Evolutionary conservation across 2,329 filamentous ascomycete species (phyloP).

Genomic region (Phyllosticta citribraziliensis): DNA sequence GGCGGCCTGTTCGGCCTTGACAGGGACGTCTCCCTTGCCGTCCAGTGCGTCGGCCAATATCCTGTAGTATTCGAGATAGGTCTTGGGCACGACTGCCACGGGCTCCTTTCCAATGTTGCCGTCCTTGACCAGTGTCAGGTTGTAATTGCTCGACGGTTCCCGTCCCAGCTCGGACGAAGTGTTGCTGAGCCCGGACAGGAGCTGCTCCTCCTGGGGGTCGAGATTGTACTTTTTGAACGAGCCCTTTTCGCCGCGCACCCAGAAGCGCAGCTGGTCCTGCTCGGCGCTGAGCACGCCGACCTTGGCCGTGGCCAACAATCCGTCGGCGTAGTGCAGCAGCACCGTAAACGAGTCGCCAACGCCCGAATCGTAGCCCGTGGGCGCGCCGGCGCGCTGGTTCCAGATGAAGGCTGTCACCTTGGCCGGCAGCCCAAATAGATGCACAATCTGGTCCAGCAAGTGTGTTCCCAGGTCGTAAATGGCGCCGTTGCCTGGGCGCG

Average conservation of each 20-base stretch:
- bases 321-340: constrained; percentile 53
- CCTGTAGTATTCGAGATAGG: constrained; percentile 60
- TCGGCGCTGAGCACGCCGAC: constrained; percentile 61
- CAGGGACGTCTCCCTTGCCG: constrained; percentile 44
- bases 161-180: constrained; percentile 54
- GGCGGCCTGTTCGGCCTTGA: constrained; percentile 43
- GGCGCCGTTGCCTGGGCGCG: constrained; percentile 55
- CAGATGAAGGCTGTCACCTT: constrained; percentile 58
- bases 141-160: constrained; percentile 50
- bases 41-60: constrained; percentile 42
- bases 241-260: constrained; percentile 65
- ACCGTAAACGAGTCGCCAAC: constrained; percentile 47
- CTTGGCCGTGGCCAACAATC: constrained; percentile 58
- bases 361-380: constrained; percentile 33
- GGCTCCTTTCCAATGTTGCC: constrained; percentile 41
- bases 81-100: constrained; percentile 44
- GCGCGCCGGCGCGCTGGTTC: constrained; percentile 48
- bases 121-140: constrained; percentile 48
- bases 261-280: constrained; percentile 60
- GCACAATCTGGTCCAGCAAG: constrained; percentile 64
- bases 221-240: constrained; percentile 64
- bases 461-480: constrained; percentile 70
- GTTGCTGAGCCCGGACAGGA: constrained; percentile 53
- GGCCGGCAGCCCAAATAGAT: constrained; percentile 59
- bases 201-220: constrained; percentile 67